phyloP scores from a whole-genome alignment of 805 yeast genomes.

The Candida maesae region DNA sequence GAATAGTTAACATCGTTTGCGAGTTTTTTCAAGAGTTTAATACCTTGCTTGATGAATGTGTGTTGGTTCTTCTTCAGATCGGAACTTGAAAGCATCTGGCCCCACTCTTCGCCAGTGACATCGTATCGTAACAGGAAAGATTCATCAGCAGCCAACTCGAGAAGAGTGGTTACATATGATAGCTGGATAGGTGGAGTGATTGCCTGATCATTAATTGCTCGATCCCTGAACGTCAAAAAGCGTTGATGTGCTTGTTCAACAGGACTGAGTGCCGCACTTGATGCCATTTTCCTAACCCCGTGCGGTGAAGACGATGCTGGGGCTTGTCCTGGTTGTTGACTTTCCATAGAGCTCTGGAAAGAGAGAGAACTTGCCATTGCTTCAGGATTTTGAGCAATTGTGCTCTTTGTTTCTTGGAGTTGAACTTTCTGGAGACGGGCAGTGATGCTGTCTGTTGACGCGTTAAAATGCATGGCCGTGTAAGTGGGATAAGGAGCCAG shows the following conservation, averaged over 20 bases:
- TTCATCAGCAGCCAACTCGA: slow-evolving; percentile 4
- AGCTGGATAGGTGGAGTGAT: slow-evolving; percentile 5
- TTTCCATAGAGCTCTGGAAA: slow-evolving; percentile 9
- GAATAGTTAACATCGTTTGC: slow-evolving; percentile 46
- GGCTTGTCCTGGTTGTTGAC: slow-evolving; percentile 3
- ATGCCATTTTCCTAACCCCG: neutral
- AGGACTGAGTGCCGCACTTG: slow-evolving; percentile 5
- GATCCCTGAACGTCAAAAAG: neutral
- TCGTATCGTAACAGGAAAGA: slow-evolving; percentile 31
- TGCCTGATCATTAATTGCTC: neutral
- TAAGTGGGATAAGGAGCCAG: slow-evolving; percentile 8
- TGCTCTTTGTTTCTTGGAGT: slow-evolving; percentile 1
- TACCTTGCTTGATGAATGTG: slow-evolving; percentile 52
- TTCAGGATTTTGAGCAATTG: slow-evolving; percentile 1
- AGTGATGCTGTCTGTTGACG: slow-evolving; percentile 12
- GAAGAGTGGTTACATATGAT: slow-evolving; percentile 3
- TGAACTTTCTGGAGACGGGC: slow-evolving; percentile 5
- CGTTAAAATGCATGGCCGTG: slow-evolving; percentile 1
- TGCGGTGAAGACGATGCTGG: neutral
- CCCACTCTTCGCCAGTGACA: slow-evolving; percentile 43
- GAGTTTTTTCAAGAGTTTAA: slow-evolving; percentile 56
- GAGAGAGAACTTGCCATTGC: slow-evolving; percentile 8
- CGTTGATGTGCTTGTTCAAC: slow-evolving; percentile 6
- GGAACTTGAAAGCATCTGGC: slow-evolving; percentile 33
- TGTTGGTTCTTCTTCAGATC: slow-evolving; percentile 50